A percentile compares a stretch with the other conserved stretches of the same genome.
Conservation (phyloP, 1,139 yeast genomes). For the Yamadazyma kanchanaburiensis region DNA sequence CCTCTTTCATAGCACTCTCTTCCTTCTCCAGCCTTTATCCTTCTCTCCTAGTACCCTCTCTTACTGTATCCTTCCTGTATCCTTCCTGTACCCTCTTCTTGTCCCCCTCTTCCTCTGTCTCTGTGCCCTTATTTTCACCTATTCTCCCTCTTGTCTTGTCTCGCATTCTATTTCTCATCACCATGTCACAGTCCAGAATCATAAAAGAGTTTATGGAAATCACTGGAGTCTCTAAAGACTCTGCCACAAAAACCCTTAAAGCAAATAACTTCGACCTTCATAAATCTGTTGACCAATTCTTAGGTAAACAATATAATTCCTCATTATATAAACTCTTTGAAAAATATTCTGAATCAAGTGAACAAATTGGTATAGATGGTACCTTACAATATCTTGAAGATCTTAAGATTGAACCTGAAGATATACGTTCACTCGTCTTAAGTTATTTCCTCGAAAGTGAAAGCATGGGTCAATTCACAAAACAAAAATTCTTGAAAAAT, state of each 20-base stretch:
- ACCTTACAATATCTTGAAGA: constrained; percentile 66
- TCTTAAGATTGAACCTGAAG: constrained; percentile 70
- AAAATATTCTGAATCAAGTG: constrained; percentile 26
- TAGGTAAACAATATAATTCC: constrained; percentile 12
- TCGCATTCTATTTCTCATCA: neutral
- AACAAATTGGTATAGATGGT: constrained; percentile 64
- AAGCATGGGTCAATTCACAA: constrained; percentile 57
- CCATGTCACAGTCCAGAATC: constrained; percentile 4
- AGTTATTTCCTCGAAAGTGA: constrained; percentile 70
- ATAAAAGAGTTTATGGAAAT: constrained; percentile 11
- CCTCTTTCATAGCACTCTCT: no score
- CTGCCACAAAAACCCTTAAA: constrained; percentile 10
- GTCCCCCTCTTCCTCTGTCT: no score
- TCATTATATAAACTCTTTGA: constrained; percentile 24
- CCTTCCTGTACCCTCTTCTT: no score
- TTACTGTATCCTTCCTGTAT: no score
- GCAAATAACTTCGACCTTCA: constrained; percentile 6
- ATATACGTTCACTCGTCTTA: constrained; percentile 62
- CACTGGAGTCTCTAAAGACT: constrained; percentile 10
- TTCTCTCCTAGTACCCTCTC: no score
- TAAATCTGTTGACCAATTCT: constrained; percentile 7
- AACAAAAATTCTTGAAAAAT: constrained; percentile 45
- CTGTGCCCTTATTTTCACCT: no score
- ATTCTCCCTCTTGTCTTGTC: neutral
- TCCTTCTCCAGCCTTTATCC: no score